Evolutionary conservation across 257 asterid species (phyloP).

Genomic region (Osmanthus fragrans): DNA sequence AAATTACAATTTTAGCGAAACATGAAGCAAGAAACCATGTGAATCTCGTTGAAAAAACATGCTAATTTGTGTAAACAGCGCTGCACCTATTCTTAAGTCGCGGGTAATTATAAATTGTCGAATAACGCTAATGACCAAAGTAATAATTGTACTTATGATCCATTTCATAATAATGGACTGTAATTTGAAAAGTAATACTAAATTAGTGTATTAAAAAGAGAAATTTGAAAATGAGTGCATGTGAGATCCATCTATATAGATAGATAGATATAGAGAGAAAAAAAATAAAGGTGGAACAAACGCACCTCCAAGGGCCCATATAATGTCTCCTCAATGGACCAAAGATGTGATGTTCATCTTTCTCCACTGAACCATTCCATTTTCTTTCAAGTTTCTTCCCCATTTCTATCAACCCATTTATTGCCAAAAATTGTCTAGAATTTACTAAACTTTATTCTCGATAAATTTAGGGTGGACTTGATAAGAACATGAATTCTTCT

Average conservation of each 20-base stretch:
- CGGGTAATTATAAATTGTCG: constrained; percentile 34
- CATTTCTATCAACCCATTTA: constrained; percentile 23
- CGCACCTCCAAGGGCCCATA: constrained; percentile 64
- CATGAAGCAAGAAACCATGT: not conserved
- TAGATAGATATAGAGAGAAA: not conserved
- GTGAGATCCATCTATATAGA: constrained; percentile 19
- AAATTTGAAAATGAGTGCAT: constrained; percentile 44
- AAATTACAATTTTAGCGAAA: too few relatives aligned
- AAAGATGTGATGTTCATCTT: constrained; percentile 48
- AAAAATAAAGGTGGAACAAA: constrained; percentile 48
- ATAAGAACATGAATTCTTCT: constrained; percentile 41
- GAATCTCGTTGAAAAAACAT: constrained; percentile 12
- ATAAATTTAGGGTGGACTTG: not conserved
- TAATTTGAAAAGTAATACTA: constrained; percentile 15
- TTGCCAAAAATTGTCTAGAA: constrained; percentile 28
- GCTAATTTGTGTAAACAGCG: constrained; percentile 11
- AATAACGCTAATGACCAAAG: constrained; percentile 13
- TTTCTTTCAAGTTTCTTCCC: constrained; percentile 10
- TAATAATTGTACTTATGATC: constrained; percentile 18
- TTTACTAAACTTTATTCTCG: not conserved
- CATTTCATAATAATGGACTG: constrained; percentile 24
- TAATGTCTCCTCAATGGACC: constrained; percentile 65
- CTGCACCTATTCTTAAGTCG: constrained; percentile 47
- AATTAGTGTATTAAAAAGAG: constrained; percentile 35
- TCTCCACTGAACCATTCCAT: constrained; percentile 42